Conservation (phyloP, 106 monocot species). For the Ottelia alismoides region DNA sequence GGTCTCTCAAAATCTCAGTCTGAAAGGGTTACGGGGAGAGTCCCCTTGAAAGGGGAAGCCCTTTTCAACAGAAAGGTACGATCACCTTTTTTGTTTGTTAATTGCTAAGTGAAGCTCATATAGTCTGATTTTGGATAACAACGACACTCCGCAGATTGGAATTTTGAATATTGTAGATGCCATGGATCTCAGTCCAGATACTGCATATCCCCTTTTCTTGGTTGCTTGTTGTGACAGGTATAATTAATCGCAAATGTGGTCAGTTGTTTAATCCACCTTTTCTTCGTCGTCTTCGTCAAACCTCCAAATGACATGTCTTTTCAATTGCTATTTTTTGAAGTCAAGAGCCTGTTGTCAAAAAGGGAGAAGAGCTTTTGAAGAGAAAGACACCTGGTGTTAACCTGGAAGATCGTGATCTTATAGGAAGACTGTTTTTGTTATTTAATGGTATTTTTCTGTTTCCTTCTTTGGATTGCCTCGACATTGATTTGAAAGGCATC, state of each 20-base stretch:
- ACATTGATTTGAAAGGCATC: too few species aligned
- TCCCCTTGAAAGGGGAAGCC: slow-evolving; percentile 57
- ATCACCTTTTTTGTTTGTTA: neutral
- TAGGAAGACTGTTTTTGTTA: slow-evolving; percentile 61
- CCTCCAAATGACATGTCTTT: too few species aligned
- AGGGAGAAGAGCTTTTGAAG: slow-evolving; percentile 71
- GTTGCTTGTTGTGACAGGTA: slow-evolving; percentile 83
- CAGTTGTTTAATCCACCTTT: neutral
- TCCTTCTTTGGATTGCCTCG: too few species aligned
- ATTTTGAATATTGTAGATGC: slow-evolving; percentile 84
- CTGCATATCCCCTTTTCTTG: slow-evolving; percentile 73
- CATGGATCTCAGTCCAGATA: slow-evolving; percentile 53
- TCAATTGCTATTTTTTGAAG: slow-evolving; percentile 32
- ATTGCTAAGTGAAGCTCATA: neutral
- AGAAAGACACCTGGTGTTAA: slow-evolving; percentile 40
- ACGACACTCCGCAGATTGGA: slow-evolving; percentile 43
- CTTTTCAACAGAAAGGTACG: slow-evolving; percentile 67
- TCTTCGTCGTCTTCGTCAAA: too few species aligned
- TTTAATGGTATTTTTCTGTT: slow-evolving; percentile 72
- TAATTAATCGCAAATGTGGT: neutral
- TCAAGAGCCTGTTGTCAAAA: slow-evolving; percentile 44
- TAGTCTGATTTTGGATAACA: neutral
- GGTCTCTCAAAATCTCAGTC: slow-evolving; percentile 73
- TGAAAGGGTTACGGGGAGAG: slow-evolving; percentile 71
- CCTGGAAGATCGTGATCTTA: slow-evolving; percentile 68